A percentile compares a stretch with the other conserved stretches of the same genome.
phyloP scores from a whole-genome alignment of 495 filamentous ascomycete genomes.

The Penicillium alfredii region DNA sequence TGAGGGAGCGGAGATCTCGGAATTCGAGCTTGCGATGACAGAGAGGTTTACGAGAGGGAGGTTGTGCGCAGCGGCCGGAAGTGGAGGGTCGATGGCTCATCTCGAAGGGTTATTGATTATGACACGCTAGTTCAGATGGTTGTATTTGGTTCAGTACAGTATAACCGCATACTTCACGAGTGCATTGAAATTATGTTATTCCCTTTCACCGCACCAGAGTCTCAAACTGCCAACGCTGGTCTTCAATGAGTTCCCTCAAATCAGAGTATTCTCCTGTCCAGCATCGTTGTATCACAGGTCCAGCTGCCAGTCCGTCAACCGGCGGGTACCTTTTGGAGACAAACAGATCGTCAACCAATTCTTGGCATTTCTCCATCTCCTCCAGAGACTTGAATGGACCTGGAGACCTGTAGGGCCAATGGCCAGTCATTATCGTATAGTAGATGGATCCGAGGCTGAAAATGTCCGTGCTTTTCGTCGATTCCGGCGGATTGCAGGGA shows the following conservation, averaged over 20 bases:
- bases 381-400: constrained; percentile 13
- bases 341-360: constrained; percentile 12
- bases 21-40: too few species aligned
- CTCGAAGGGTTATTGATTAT: too few species aligned
- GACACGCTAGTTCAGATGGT: too few species aligned
- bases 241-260: constrained; percentile 10
- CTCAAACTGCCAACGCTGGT: constrained; percentile 7
- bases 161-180: too few species aligned
- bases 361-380: constrained; percentile 9
- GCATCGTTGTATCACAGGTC: constrained; percentile 15
- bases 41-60: too few species aligned
- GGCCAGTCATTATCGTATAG: constrained; percentile 27
- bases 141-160: too few species aligned
- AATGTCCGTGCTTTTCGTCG: constrained; percentile 19
- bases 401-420: constrained; percentile 25
- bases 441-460: constrained; percentile 25
- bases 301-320: constrained; percentile 10
- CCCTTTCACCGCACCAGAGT: not conserved
- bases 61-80: too few species aligned
- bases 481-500: constrained; percentile 11
- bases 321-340: constrained; percentile 10
- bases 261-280: constrained; percentile 17
- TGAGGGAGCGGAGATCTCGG: too few species aligned
- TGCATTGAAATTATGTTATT: too few species aligned
- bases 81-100: too few species aligned